Evolutionary conservation across 75 land plant species (phyloP), one percentile per base, ranked within the genome.

Genomic region (Gnetum montanum): DNA sequence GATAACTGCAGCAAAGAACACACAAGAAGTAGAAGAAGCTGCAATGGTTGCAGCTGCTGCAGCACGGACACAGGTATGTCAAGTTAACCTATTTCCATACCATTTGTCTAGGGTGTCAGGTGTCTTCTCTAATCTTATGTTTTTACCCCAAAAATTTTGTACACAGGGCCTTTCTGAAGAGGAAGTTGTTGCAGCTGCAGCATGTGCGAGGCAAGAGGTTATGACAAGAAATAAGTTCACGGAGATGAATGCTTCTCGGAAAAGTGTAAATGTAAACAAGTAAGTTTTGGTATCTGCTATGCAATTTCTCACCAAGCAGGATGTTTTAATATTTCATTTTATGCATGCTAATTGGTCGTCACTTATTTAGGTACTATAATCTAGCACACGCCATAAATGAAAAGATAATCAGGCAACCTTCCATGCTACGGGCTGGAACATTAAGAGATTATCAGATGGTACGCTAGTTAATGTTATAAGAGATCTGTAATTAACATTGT

Each of bases 361-460:
- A n/a, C n/a, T 23, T 33, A 34, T 62, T 6, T 75, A 95, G 97
- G 74, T 95, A 95, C 56, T 95, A 95, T 59, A 81, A 51, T 49
- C 70, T 95, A 65, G 99, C 99, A 24, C 99, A 95, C 87, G 99
- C 97, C 41, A 97, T 95, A 56, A 84, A 79, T 73, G 99, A 95
- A 64, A 69, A 76, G 60, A 86, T 95, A n/a, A n/a, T 70, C 0
- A 83, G 83, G 60, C 99, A 95, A 54, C 99, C 99, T 1, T 90
- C 99, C 49, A 90, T 84, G 99, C 70, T 95, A 58, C 79, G 97
- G 16, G 84, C 83, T 49, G 99, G 99, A 66, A 79, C 80, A 20
- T 60, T 95, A 53, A 70, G 99, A 53, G 99, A 95, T 46, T 95
- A 95, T 70, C 99, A 95, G 60, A 80, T 95, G 75, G 99, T 95